Evolutionary conservation across 169 alveolate species (phyloP), one percentile per base, ranked within the genome.

Genomic region (Perkinsus chesapeaki): DNA sequence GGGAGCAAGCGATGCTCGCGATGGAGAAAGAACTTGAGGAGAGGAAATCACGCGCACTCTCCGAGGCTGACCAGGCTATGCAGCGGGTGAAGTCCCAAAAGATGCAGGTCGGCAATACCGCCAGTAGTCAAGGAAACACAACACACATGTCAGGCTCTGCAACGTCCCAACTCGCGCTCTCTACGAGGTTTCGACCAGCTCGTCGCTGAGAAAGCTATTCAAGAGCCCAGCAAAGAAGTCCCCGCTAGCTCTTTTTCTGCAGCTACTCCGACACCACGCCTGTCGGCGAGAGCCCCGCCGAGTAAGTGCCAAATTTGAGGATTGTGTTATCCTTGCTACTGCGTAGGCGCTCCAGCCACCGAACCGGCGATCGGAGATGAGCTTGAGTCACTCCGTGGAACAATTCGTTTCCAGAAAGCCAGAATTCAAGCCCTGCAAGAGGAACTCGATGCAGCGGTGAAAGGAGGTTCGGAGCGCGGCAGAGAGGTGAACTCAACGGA

Each of bases 371-470:
- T 43, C 16, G 60, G 60, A 43, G 60, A 43, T 16, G 60, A 43
- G 60, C 60, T 43, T 16, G 60, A 5, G 16, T 43, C 60, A 43
- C 60, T 43, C 5, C 60, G 60, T 43, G 60, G 60, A 5, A 95
- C 95, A 91, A 95, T 96, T 73, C 92, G 93, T 39, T 95, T 95
- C 93, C 96, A 96, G 92, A 96, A 95, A 94, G 96, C 96, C 43
- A 95, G 96, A 93, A 96, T 96, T 36, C 96, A 95, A 93, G 96
- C 98, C 19, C 39, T 96, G 34, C 94, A 95, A 91, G 93, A 92
- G 43, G 97, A 96, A 91, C 94, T 96, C 39, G 95, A 96, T 34
- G 96, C 95, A 43, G 96, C 96, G 0, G 92, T 96, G 92, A 93
- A 95, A 39, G 93, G 94, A 73, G 82, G 92, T 39, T 95, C 94